Evolutionary conservation across 116 monocot genomes (phyloP).

Genomic region (Dioscorea cayenensis): DNA sequence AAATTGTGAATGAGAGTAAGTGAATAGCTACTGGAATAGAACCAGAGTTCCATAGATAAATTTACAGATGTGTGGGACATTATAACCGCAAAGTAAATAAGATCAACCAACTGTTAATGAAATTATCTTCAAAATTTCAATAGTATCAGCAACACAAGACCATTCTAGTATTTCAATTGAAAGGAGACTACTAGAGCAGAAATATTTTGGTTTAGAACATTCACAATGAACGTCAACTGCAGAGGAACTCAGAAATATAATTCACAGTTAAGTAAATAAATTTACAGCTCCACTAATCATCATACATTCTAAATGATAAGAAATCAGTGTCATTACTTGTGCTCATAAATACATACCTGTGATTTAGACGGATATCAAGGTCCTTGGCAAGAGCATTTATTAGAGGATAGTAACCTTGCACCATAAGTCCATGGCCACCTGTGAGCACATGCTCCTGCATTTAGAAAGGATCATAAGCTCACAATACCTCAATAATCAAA

Average conservation of each 20-base stretch:
- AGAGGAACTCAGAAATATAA: too few relatives aligned
- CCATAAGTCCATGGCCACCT: slow-evolving; percentile 93
- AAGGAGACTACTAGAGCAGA: too few relatives aligned
- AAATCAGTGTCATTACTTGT: not conserved
- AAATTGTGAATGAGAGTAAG: not conserved
- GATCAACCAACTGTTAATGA: too few relatives aligned
- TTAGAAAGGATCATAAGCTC: not conserved
- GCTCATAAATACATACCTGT: slow-evolving; percentile 30
- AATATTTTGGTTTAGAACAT: too few relatives aligned
- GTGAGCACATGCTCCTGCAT: slow-evolving; percentile 78
- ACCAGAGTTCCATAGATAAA: too few relatives aligned
- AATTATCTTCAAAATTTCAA: too few relatives aligned
- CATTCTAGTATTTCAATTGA: too few relatives aligned
- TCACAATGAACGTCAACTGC: too few relatives aligned
- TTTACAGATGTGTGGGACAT: too few relatives aligned
- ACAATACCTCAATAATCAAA: not conserved
- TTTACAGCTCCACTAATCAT: slow-evolving; percentile 6
- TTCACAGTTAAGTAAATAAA: slow-evolving; percentile 26
- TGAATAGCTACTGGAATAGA: not conserved
- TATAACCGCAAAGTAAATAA: too few relatives aligned
- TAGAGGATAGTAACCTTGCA: slow-evolving; percentile 72
- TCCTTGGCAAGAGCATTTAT: slow-evolving; percentile 63
- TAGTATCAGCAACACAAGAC: too few relatives aligned
- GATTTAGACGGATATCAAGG: slow-evolving; percentile 68
- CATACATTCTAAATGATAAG: not conserved